Conservation (phyloP, 192 early-diverging fungal species). For the Backusella circina region DNA sequence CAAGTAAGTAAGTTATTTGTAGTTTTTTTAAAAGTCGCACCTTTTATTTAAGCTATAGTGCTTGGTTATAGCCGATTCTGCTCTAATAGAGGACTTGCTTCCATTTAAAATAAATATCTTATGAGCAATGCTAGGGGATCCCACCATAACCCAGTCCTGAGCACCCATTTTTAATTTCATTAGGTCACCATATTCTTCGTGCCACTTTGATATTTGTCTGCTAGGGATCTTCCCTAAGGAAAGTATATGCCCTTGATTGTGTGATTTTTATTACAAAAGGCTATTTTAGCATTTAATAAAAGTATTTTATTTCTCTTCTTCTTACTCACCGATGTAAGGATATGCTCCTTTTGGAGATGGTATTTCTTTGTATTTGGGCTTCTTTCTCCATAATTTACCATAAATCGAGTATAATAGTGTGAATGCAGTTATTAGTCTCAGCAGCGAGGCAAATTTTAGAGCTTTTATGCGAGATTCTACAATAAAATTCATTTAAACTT, state of each 20-base stretch:
- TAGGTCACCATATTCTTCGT: not conserved
- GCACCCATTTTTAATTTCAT: conserved; percentile 6
- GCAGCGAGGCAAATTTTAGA: not conserved
- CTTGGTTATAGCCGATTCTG: not conserved
- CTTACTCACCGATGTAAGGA: conserved; percentile 3
- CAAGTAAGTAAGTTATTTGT: not conserved
- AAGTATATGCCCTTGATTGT: not conserved
- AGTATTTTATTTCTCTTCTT: not conserved
- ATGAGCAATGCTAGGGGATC: not conserved
- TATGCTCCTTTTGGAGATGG: not conserved
- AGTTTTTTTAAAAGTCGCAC: not conserved
- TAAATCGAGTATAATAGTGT: not conserved
- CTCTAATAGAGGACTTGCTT: not conserved
- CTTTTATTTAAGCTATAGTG: not conserved
- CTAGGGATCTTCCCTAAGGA: not conserved
- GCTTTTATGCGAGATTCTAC: not conserved
- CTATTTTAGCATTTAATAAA: not conserved
- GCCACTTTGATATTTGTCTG: not conserved
- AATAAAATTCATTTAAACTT: not conserved
- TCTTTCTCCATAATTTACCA: not conserved
- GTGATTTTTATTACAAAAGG: not conserved
- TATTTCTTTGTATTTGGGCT: not conserved
- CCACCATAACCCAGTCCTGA: not conserved
- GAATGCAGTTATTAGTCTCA: not conserved
- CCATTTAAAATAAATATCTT: conserved; percentile 1